Percentiles rank a stretch among this genome's conserved stretches.
Evolutionary conservation across 73 alveolate species (phyloP).

Genomic region (Durusdinium trenchii): DNA sequence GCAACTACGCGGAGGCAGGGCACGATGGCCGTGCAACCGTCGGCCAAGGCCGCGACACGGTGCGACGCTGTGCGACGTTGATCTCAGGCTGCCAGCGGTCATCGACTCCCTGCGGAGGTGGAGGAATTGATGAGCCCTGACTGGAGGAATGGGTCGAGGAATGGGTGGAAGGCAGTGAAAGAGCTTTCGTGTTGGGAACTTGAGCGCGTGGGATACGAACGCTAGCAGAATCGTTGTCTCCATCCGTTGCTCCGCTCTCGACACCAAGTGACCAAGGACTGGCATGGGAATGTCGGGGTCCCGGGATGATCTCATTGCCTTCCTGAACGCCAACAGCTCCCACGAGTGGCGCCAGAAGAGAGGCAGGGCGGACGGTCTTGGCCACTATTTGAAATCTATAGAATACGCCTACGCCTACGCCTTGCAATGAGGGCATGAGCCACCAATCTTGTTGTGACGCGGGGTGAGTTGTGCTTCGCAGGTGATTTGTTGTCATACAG

Average conservation of each 20-base stretch:
- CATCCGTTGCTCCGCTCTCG: neutral
- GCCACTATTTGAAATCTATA: neutral
- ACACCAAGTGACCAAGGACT: neutral
- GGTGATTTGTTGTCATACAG: slow-evolving; percentile 25
- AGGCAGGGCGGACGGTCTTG: neutral
- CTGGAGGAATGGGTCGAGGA: neutral
- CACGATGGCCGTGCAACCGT: no score
- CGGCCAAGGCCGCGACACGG: no score
- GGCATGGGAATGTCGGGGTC: slow-evolving; percentile 34
- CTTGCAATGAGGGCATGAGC: no score
- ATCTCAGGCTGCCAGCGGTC: neutral
- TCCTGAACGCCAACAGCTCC: slow-evolving; percentile 72
- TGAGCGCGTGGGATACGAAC: neutral
- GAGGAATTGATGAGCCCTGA: neutral
- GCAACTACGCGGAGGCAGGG: slow-evolving; percentile 30
- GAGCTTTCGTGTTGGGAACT: no score
- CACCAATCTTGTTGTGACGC: no score
- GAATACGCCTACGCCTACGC: no score
- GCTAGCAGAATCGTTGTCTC: neutral
- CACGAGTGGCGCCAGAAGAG: neutral
- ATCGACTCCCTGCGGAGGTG: slow-evolving; percentile 28
- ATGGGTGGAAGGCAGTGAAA: neutral
- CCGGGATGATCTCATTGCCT: slow-evolving; percentile 56
- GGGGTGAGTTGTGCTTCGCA: neutral
- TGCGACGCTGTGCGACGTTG: no score